Conservation (phyloP, 495 filamentous ascomycete genomes). For the Hyaloscypha finlandica region DNA sequence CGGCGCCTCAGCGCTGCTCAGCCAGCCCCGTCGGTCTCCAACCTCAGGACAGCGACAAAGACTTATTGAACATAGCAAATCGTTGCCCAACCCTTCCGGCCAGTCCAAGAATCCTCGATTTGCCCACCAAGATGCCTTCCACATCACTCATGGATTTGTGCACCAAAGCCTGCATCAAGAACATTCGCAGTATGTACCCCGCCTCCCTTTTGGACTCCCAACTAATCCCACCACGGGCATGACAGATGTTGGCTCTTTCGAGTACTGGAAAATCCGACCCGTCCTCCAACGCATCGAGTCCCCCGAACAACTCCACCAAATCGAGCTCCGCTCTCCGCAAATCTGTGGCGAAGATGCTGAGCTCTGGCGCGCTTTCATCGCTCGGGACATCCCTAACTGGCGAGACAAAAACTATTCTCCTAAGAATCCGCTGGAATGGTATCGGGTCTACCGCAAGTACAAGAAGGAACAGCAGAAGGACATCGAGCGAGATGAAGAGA, state of each 20-base stretch:
- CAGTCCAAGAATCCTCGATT: background rate
- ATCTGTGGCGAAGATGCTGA: slow-evolving; percentile 59
- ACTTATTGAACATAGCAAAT: background rate
- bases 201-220: background rate
- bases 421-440: slow-evolving; percentile 59
- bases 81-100: background rate
- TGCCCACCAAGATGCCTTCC: slow-evolving; percentile 22
- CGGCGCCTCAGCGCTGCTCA: background rate
- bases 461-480: slow-evolving; percentile 50
- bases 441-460: slow-evolving; percentile 58
- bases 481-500: slow-evolving; percentile 38
- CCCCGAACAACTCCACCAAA: slow-evolving; percentile 60
- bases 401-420: slow-evolving; percentile 55
- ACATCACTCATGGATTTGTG: slow-evolving; percentile 21
- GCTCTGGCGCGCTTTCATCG: slow-evolving; percentile 70
- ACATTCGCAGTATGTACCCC: slow-evolving; percentile 32
- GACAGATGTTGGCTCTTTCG: slow-evolving; percentile 51
- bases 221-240: slow-evolving; percentile 24
- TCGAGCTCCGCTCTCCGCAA: slow-evolving; percentile 69
- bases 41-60: background rate
- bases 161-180: slow-evolving; percentile 33
- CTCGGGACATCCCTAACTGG: slow-evolving; percentile 65
- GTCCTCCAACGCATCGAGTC: slow-evolving; percentile 64
- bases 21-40: background rate
- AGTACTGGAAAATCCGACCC: slow-evolving; percentile 59